Evolutionary conservation across 2,329 filamentous ascomycete species (phyloP).

Genomic region (Gaeumannomyces sp.): DNA sequence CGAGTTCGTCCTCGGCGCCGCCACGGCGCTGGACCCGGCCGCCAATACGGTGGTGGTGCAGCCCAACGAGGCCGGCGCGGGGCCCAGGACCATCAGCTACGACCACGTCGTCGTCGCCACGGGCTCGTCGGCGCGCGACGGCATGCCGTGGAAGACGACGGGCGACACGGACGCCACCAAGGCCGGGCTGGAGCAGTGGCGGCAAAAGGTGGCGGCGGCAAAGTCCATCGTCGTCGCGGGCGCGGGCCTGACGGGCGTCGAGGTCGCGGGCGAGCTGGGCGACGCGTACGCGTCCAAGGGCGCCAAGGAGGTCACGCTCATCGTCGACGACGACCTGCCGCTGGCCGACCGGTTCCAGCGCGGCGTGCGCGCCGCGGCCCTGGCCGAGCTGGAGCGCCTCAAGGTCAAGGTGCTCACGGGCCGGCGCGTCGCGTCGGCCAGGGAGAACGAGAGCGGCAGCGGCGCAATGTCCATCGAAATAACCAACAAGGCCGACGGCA

Average conservation of each 20-base stretch:
- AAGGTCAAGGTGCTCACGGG: conserved; percentile 35
- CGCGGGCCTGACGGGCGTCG: conserved; percentile 44
- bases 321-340: conserved; percentile 33
- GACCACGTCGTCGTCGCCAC: conserved; percentile 50
- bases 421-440: conserved; percentile 27
- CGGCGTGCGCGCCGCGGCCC: conserved; percentile 32
- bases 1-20: conserved; percentile 45
- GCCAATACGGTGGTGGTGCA: conserved; percentile 36
- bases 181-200: conserved; percentile 29
- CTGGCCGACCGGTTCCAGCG: conserved; percentile 26
- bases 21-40: conserved; percentile 35
- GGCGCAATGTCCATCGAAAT: conserved; percentile 8
- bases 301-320: conserved; percentile 40
- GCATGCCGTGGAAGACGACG: conserved; percentile 44
- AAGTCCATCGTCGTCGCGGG: conserved; percentile 45
- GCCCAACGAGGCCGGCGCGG: conserved; percentile 18
- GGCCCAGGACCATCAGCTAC: conserved; percentile 36
- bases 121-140: conserved; percentile 36
- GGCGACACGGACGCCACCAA: conserved; percentile 35
- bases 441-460: conserved; percentile 2
- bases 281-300: conserved; percentile 36
- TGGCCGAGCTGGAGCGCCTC: conserved; percentile 27
- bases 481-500: conserved; percentile 9
- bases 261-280: conserved; percentile 46
- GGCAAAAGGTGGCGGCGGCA: conserved; percentile 33